Evolutionary conservation across 2,329 filamentous ascomycete genomes (phyloP).

Genomic region (Aureobasidium lini): DNA sequence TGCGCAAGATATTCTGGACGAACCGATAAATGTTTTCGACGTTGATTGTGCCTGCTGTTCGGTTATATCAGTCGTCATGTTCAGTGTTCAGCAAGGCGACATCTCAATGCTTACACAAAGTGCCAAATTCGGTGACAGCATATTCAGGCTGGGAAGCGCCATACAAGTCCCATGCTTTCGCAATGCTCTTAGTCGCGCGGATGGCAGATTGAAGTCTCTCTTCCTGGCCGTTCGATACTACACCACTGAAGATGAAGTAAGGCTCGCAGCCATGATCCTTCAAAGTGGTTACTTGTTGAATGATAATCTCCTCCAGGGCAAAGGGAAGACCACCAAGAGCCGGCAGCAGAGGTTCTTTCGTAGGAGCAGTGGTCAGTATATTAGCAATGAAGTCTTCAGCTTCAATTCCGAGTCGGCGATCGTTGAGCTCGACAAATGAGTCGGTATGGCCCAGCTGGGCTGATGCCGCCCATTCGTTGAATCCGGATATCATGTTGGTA

Average conservation of each 20-base stretch:
- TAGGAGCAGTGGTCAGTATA: constrained; percentile 61
- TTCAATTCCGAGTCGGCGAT: constrained; percentile 73
- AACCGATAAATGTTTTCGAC: constrained; percentile 68
- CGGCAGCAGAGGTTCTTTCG: constrained; percentile 79
- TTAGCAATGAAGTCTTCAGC: constrained; percentile 81
- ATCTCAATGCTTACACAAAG: constrained; percentile 26
- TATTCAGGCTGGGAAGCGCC: constrained; percentile 69
- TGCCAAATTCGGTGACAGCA: constrained; percentile 81
- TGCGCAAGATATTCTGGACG: constrained; percentile 65
- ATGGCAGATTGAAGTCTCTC: constrained; percentile 10
- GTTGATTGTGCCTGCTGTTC: constrained; percentile 55
- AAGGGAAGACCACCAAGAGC: constrained; percentile 84
- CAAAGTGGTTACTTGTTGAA: constrained; percentile 68
- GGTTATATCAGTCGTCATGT: constrained; percentile 16
- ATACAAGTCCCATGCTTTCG: constrained; percentile 79
- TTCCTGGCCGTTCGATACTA: constrained; percentile 54
- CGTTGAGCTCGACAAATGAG: constrained; percentile 63
- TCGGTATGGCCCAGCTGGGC: constrained; percentile 45
- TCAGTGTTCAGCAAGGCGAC: neutral
- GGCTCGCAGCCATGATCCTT: constrained; percentile 60
- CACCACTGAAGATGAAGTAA: constrained; percentile 86
- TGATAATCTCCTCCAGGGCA: constrained; percentile 66
- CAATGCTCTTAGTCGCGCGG: constrained; percentile 22
- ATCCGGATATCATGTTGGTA: constrained; percentile 36
- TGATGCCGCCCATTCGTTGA: constrained; percentile 51